Evolutionary conservation across 306 rosid genomes (phyloP).

Genomic region (Casuarina glauca): DNA sequence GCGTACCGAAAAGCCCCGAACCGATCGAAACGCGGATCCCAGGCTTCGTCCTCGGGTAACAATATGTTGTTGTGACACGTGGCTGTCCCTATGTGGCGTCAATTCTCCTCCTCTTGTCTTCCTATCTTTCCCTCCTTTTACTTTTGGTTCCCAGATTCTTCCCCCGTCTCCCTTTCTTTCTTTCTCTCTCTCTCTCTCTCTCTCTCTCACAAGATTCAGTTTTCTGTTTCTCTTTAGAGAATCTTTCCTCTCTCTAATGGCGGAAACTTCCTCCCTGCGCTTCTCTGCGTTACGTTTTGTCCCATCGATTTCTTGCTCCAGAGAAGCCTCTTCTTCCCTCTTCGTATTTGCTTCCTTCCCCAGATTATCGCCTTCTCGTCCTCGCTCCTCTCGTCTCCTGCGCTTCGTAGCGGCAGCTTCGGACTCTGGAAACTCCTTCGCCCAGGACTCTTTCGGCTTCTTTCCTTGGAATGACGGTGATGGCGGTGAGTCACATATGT

Average conservation of each 20-base stretch:
- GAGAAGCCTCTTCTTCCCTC: conserved; percentile 25
- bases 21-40: not conserved
- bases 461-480: conserved; percentile 75
- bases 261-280: conserved; percentile 56
- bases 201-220: not conserved
- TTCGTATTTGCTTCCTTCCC: conserved; percentile 24
- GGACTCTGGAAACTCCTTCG: conserved; percentile 40
- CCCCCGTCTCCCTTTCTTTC: conserved; percentile 1
- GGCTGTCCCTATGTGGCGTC: conserved; percentile 25
- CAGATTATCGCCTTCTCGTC: conserved; percentile 30
- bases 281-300: conserved; percentile 44
- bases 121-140: not conserved
- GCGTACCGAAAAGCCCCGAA: not conserved
- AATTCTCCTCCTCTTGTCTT: conserved; percentile 9
- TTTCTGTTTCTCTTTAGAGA: conserved; percentile 3
- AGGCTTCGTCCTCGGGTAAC: not conserved
- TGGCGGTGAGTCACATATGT: conserved; percentile 37
- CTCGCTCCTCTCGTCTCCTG: conserved; percentile 44
- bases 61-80: not conserved
- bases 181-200: conserved; percentile 6
- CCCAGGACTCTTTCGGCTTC: conserved; percentile 52
- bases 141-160: not conserved
- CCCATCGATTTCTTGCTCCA: conserved; percentile 36
- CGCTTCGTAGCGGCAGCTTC: conserved; percentile 50
- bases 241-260: conserved; percentile 42